Evolutionary conservation across 179 eudicot genomes (phyloP).

Genomic region (Spergularia azorica): DNA sequence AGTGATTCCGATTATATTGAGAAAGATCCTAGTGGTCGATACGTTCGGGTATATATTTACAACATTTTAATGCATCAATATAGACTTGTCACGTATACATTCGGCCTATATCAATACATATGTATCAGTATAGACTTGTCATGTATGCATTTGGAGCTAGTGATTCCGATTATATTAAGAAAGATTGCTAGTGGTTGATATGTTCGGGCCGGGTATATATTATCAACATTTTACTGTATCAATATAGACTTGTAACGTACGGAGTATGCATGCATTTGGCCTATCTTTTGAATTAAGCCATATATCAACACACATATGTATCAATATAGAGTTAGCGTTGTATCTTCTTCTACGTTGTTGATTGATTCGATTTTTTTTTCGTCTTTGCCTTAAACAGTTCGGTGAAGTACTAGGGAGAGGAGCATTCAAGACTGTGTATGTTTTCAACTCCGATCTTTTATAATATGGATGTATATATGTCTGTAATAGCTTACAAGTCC

Average conservation of each 20-base stretch:
- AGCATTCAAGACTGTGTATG: constrained; percentile 87
- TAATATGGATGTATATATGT: too few species aligned
- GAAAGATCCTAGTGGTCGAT: constrained; percentile 68
- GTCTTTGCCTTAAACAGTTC: constrained; percentile 44
- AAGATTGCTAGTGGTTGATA: constrained; percentile 66
- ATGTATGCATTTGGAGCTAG: background rate
- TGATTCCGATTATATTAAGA: constrained; percentile 57
- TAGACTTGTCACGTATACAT: too few species aligned
- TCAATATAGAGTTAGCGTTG: too few species aligned
- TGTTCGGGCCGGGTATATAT: constrained; percentile 73
- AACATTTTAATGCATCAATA: background rate
- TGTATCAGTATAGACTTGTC: background rate
- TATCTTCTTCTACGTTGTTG: background rate
- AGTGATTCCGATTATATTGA: constrained; percentile 55
- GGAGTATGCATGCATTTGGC: too few species aligned
- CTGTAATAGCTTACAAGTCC: too few species aligned
- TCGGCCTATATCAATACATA: background rate
- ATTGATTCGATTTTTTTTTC: constrained; percentile 10
- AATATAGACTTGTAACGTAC: background rate
- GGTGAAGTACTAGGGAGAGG: constrained; percentile 79
- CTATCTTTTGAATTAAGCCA: too few species aligned
- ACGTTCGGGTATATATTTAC: constrained; percentile 55
- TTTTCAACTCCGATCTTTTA: constrained; percentile 20
- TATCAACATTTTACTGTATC: background rate
- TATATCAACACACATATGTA: too few species aligned